phyloP scores from a whole-genome alignment of 768 basidiomycete genomes.

The Roridomyces roridus region DNA sequence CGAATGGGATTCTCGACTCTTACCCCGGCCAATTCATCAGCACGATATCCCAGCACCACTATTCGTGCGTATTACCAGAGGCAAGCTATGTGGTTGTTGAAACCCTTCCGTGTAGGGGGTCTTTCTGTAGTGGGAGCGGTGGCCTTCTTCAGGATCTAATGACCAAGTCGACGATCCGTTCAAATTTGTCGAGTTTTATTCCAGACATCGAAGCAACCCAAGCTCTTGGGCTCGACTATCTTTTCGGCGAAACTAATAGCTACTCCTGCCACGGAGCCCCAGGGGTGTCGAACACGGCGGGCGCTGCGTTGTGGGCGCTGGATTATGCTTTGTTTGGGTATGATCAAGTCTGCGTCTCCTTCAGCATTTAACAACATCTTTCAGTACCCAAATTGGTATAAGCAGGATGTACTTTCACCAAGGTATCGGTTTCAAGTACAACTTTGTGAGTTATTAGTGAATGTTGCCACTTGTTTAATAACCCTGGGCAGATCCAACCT shows the following conservation, averaged over 20 bases:
- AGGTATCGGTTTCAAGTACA: conserved; percentile 76
- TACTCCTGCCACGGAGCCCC: conserved; percentile 54
- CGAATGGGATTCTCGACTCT: conserved; percentile 54
- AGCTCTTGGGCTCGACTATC: conserved; percentile 54
- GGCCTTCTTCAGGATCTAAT: conserved; percentile 68
- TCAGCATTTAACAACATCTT: background rate
- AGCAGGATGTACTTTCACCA: conserved; percentile 66
- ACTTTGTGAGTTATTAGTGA: conserved; percentile 49
- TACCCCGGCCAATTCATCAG: conserved; percentile 55
- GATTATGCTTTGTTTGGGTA: conserved; percentile 69
- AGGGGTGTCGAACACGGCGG: conserved; percentile 73
- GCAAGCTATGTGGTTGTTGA: conserved; percentile 30
- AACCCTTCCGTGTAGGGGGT: conserved; percentile 47
- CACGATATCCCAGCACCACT: conserved; percentile 63
- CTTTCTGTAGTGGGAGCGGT: conserved; percentile 61
- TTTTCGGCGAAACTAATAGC: conserved; percentile 70
- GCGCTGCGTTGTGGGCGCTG: conserved; percentile 70
- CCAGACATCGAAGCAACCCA: conserved; percentile 61
- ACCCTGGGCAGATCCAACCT: conserved; percentile 62
- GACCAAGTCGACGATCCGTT: conserved; percentile 62
- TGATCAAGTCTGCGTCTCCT: conserved; percentile 11
- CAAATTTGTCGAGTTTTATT: conserved; percentile 58
- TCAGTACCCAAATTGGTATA: conserved; percentile 56
- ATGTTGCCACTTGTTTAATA: background rate
- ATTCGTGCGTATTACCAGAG: conserved; percentile 32